A percentile compares a stretch with the other conserved stretches of the same genome.
phyloP scores from a whole-genome alignment of 768 basidiomycete genomes.

The Naganishia kalamii region DNA sequence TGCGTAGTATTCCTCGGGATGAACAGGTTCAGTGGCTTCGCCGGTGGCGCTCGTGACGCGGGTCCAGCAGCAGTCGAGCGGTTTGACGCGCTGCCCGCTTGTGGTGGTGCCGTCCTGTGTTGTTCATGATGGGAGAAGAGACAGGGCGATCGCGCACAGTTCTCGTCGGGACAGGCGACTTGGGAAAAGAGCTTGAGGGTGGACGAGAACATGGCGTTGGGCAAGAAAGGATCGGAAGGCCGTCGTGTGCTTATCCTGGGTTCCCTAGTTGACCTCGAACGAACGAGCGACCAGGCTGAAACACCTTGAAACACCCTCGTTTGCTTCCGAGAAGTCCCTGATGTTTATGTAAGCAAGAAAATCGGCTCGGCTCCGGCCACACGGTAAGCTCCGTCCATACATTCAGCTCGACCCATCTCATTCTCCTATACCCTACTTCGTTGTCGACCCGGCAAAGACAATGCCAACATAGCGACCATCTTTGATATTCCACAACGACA shows the following conservation, averaged over 20 bases:
- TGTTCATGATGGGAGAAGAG: constrained; percentile 22
- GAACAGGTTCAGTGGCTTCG: not conserved
- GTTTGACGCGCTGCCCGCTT: not conserved
- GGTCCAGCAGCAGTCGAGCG: not conserved
- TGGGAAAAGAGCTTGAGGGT: constrained; percentile 16
- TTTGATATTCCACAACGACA: not conserved
- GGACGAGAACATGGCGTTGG: constrained; percentile 15
- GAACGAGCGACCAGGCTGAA: no score
- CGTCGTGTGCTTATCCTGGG: no score
- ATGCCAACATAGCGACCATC: not conserved
- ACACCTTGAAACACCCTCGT: no score
- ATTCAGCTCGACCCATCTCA: no score
- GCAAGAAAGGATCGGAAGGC: not conserved
- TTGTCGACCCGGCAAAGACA: not conserved
- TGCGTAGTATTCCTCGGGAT: not conserved
- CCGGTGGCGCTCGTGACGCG: not conserved
- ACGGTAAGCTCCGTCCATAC: no score
- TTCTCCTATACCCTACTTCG: no score
- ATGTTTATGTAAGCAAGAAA: no score
- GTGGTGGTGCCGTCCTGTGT: not conserved
- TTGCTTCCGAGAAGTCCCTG: no score
- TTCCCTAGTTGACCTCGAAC: no score
- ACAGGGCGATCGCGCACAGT: constrained; percentile 14
- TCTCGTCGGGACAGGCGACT: constrained; percentile 14
- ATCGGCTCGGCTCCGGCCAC: no score